A percentile compares a stretch with the other conserved stretches of the same genome.
These are phyloP conservation scores for Sicyos edulis DNA, from an alignment of 306 rosid genomes.

Conservation along the genomic window DNA sequence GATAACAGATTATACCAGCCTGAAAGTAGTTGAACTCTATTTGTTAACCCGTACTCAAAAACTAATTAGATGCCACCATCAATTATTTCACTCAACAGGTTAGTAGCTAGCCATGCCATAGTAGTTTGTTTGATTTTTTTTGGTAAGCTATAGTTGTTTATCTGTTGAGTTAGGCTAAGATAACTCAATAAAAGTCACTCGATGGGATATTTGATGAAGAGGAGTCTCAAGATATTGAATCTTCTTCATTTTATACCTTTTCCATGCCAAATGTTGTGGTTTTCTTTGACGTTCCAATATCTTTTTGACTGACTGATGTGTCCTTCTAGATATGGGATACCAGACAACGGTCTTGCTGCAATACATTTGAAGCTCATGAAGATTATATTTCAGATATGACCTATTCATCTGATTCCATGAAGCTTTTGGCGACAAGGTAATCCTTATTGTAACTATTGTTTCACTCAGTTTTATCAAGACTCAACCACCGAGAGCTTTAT, in stretches of 20 bases:
- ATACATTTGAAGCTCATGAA: constrained; percentile 57
- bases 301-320: background rate
- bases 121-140: background rate
- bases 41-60: too few relatives aligned
- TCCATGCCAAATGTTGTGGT: background rate
- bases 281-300: background rate
- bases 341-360: constrained; percentile 72
- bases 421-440: constrained; percentile 79
- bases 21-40: too few relatives aligned
- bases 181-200: background rate
- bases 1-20: too few relatives aligned
- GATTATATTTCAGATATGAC: constrained; percentile 84
- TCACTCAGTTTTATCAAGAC: background rate
- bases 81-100: background rate
- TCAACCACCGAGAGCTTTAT: too few relatives aligned
- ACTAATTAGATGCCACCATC: background rate
- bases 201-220: background rate
- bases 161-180: background rate
- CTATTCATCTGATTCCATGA: constrained; percentile 67
- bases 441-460: background rate
- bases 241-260: background rate
- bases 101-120: background rate
- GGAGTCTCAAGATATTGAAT: background rate
- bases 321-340: constrained; percentile 78
- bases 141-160: background rate